These are phyloP conservation scores for Neurospora sp. DNA, from an alignment of 495 filamentous ascomycete genomes.

Conservation along the genomic window DNA sequence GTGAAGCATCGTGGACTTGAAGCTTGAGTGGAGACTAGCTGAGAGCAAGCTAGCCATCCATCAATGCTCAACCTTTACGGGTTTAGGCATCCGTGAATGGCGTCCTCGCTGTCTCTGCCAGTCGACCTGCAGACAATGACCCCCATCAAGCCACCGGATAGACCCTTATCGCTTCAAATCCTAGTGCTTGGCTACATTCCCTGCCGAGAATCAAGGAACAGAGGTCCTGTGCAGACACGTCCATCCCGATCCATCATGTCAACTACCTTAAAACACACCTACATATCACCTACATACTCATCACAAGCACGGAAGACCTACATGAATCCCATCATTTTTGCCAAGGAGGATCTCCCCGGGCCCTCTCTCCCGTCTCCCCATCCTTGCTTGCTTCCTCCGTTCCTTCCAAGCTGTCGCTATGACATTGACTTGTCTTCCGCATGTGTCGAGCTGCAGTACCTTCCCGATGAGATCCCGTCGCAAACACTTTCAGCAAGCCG, in stretches of 20 bases:
- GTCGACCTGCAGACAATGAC: neutral
- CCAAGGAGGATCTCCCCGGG: neutral
- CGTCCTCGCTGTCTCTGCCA: neutral
- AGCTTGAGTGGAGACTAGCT: neutral
- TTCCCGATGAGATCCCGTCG: neutral
- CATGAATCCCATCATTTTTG: neutral
- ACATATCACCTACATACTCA: neutral
- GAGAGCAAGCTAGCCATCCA: neutral
- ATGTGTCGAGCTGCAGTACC: neutral
- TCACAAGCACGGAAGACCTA: neutral
- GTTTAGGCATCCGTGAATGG: neutral
- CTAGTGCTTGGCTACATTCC: neutral
- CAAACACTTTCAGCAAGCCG: neutral
- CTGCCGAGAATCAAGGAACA: neutral
- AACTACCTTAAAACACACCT: neutral
- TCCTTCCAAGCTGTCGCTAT: neutral
- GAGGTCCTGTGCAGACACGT: neutral
- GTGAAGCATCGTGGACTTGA: neutral
- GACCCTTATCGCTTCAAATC: neutral
- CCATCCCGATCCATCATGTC: neutral
- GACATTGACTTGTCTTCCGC: neutral
- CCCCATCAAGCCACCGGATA: neutral
- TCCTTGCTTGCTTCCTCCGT: neutral
- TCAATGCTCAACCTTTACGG: neutral
- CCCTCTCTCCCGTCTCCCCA: neutral